phyloP scores from a whole-genome alignment of 2,329 filamentous ascomycete genomes.

The Bipolaris bicolor region DNA sequence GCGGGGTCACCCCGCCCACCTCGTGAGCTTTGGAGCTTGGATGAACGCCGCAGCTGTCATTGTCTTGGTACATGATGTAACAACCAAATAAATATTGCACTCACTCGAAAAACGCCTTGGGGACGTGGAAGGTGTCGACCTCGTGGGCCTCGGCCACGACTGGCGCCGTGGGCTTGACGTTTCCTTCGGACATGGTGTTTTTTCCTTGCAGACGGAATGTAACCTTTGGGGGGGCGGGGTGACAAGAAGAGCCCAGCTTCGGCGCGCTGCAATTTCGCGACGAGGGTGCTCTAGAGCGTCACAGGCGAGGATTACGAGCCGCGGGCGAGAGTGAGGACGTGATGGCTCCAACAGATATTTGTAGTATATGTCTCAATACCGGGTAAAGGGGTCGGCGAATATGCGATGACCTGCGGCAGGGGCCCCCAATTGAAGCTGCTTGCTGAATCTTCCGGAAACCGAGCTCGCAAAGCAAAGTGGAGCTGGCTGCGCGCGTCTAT shows the following conservation, averaged over 20 bases:
- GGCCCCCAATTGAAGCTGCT: constrained; percentile 27
- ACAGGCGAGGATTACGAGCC: constrained; percentile 4
- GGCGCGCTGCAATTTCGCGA: constrained; percentile 17
- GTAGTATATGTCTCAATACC: constrained; percentile 33
- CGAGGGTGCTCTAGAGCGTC: constrained; percentile 4
- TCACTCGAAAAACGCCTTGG: constrained; percentile 56
- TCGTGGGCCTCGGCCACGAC: constrained; percentile 78
- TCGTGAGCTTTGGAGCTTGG: constrained; percentile 16
- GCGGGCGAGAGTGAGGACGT: constrained; percentile 11
- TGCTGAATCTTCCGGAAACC: constrained; percentile 36
- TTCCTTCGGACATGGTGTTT: constrained; percentile 54
- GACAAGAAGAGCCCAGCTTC: constrained; percentile 8
- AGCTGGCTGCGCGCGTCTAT: constrained; percentile 24
- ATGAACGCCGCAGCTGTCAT: constrained; percentile 22
- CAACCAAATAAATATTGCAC: constrained; percentile 27
- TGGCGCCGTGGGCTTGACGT: constrained; percentile 42
- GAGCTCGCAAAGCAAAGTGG: constrained; percentile 31
- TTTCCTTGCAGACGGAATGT: constrained; percentile 12
- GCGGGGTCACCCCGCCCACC: constrained; percentile 46
- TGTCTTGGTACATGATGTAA: constrained; percentile 27
- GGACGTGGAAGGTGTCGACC: constrained; percentile 73
- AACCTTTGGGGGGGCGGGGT: constrained; percentile 9
- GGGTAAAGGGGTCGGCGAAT: constrained; percentile 47
- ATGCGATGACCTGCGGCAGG: constrained; percentile 36
- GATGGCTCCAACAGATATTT: constrained; percentile 28